These are phyloP conservation scores for Speleostelium caveatum DNA, from an alignment of 78 protist species.

Conservation along the genomic window DNA sequence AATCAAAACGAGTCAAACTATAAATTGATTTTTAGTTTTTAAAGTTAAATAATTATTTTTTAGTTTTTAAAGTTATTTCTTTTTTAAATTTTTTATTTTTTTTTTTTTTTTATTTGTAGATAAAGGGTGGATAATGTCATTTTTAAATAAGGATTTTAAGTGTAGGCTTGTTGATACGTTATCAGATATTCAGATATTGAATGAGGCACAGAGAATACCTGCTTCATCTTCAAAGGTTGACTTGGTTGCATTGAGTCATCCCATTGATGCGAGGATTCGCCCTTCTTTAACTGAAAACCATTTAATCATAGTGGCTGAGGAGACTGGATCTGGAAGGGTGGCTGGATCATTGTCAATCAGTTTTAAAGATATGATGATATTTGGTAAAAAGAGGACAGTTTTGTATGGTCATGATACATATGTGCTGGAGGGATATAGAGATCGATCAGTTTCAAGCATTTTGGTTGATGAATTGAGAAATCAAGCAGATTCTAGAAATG, in stretches of 20 bases:
- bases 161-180: too few species aligned
- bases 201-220: slow-evolving; percentile 2
- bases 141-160: too few species aligned
- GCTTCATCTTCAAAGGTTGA: neutral
- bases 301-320: neutral
- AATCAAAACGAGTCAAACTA: too few species aligned
- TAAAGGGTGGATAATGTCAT: too few species aligned
- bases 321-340: neutral
- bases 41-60: too few species aligned
- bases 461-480: neutral
- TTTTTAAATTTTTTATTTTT: too few species aligned
- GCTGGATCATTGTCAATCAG: slow-evolving; percentile 1
- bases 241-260: slow-evolving; percentile 2
- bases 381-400: neutral
- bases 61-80: too few species aligned
- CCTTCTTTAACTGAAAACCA: slow-evolving; percentile 13
- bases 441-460: neutral
- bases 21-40: too few species aligned
- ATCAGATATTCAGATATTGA: too few species aligned
- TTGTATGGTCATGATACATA: slow-evolving; percentile 14
- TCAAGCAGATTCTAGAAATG: neutral
- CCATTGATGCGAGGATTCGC: neutral
- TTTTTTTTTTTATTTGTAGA: too few species aligned
- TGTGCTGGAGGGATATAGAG: neutral
- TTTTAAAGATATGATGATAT: slow-evolving; percentile 1